phyloP scores from a whole-genome alignment of 805 yeast species.

The Candida endomychidarum region DNA sequence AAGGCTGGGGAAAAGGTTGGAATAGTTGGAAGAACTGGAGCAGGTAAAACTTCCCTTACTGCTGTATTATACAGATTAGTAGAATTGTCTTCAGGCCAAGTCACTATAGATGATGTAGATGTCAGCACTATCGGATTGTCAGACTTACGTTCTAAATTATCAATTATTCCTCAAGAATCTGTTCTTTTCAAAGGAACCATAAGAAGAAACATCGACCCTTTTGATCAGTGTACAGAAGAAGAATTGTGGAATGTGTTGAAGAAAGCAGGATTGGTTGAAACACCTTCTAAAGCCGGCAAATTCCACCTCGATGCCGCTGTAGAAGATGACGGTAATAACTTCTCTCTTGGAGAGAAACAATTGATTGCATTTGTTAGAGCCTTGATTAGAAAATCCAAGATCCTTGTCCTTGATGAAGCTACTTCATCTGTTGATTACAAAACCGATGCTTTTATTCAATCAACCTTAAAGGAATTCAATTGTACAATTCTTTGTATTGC shows the following conservation, averaged over 20 bases:
- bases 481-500: constrained; percentile 87
- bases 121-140: constrained; percentile 51
- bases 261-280: constrained; percentile 53
- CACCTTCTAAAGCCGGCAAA: constrained; percentile 21
- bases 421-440: constrained; percentile 80
- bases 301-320: constrained; percentile 46
- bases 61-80: constrained; percentile 56
- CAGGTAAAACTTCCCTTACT: constrained; percentile 73
- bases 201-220: constrained; percentile 63
- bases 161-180: constrained; percentile 74
- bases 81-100: constrained; percentile 51
- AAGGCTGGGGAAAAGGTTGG: constrained; percentile 70
- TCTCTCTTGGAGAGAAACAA: constrained; percentile 80
- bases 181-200: constrained; percentile 61
- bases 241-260: constrained; percentile 57
- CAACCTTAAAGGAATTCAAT: constrained; percentile 61
- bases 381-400: constrained; percentile 68
- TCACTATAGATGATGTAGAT: constrained; percentile 59
- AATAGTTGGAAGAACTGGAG: constrained; percentile 88
- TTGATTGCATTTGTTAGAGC: constrained; percentile 82
- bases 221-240: constrained; percentile 48
- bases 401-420: constrained; percentile 83
- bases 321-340: constrained; percentile 69
- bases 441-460: constrained; percentile 77
- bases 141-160: constrained; percentile 54